Conservation (phyloP, 192 early-diverging fungal genomes). For the Neocallimastix lanati region DNA sequence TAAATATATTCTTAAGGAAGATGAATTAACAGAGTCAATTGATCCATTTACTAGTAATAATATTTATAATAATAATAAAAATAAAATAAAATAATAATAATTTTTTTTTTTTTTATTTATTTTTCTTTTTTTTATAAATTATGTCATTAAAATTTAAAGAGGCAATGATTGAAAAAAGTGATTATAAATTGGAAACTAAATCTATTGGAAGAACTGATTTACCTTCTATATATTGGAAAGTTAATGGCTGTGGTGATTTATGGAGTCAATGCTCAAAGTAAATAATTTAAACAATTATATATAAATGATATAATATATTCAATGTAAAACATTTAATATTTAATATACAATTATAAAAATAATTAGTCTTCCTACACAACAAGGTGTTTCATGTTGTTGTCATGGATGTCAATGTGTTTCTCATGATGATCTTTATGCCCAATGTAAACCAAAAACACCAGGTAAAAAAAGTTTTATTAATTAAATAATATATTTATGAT, state of each 20-base stretch:
- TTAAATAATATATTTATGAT: neutral
- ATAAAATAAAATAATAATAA: no score
- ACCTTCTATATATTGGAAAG: neutral
- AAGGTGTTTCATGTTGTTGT: neutral
- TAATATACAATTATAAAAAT: no score
- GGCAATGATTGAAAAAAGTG: neutral
- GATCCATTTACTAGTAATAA: neutral
- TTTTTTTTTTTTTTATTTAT: neutral
- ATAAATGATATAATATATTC: no score
- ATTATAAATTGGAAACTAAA: neutral
- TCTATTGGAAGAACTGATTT: neutral
- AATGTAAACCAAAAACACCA: neutral
- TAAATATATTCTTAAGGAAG: neutral
- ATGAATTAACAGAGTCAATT: neutral
- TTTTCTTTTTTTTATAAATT: no score
- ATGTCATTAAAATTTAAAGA: neutral
- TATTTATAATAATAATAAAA: no score
- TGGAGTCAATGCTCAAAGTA: neutral
- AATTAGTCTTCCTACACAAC: neutral
- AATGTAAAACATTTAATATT: no score
- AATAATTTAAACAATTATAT: neutral
- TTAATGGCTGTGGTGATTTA: neutral
- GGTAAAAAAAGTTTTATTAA: neutral
- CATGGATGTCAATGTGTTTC: neutral
- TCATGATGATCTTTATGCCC: neutral